phyloP scores from a whole-genome alignment of 345 rosid species.

The Corymbia maculata region DNA sequence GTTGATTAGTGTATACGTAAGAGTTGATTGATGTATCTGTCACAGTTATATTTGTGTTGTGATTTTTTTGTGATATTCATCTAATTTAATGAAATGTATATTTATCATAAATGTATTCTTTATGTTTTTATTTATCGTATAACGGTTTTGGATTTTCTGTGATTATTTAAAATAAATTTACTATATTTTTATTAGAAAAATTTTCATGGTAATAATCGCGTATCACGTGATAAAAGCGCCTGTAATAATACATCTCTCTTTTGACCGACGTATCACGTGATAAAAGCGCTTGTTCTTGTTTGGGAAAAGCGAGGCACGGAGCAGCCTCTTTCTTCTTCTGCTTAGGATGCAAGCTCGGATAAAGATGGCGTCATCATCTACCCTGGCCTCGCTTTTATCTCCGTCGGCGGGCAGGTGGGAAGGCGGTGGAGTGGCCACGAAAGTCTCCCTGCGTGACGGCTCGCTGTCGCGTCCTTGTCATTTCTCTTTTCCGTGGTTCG shows the following conservation, averaged over 20 bases:
- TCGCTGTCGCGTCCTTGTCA: neutral
- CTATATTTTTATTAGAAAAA: too few species aligned
- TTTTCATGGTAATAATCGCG: neutral
- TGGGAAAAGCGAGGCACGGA: neutral
- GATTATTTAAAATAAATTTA: too few species aligned
- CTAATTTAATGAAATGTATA: too few species aligned
- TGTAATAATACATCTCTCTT: too few species aligned
- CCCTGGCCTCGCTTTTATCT: neutral
- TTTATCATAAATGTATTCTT: too few species aligned
- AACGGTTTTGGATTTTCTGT: too few species aligned
- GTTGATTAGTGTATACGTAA: too few species aligned
- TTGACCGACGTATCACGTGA: neutral
- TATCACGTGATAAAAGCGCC: rapidly evolving
- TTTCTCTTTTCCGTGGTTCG: neutral
- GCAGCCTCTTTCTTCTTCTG: neutral
- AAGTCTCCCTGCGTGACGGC: neutral
- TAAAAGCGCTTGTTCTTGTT: neutral
- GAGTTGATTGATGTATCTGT: too few species aligned
- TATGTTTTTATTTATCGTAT: too few species aligned
- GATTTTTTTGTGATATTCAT: too few species aligned
- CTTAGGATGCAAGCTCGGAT: neutral
- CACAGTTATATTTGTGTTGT: too few species aligned
- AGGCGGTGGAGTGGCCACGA: neutral
- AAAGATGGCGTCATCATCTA: neutral
- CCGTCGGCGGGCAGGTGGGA: neutral